Base-by-base conservation (phyloP, 2,329 filamentous ascomycete species). In the Venturia carpophila region DNA sequence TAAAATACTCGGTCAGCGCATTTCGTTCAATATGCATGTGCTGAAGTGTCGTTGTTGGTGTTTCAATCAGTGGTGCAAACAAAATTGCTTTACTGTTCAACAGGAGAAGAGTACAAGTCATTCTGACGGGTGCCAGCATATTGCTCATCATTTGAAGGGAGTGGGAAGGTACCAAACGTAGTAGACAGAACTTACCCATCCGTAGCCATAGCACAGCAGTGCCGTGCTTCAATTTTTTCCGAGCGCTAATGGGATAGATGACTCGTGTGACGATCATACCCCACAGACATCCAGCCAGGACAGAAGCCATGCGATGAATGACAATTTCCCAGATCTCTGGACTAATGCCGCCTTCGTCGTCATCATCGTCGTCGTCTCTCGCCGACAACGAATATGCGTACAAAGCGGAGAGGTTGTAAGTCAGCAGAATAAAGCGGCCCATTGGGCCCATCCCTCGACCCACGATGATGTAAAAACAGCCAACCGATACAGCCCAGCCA, bases 351-450 rank as follows among this genome's bases (percentile, higher is more conserved):
- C 92, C 92, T 75, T 97, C 92, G 69, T 96, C 92, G 66, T 86
- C 81, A 58, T 95, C 91, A 66, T 95, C 87, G 60, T 92, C 87
- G 5, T 89, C 85, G 60, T 96, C 91, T 67, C 84, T 84, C 68
- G 91, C 87, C 0, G 89, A 88, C 11, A 97, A 82, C 64, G 90
- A 94, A 77, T 97, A 99, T 11, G 92, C 91, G 74, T 99, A 99
- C 2, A 99, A 82, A 9, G 91, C 91, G 21, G 91, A 93, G 55
- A 99, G 87, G 72, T 99, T 99, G 80, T 97, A 99, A 0, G 93
- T 96, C 58, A 99, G 83, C 72, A 97, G 84, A 68, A 95, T 94
- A 73, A 97, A 97, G 63, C 94, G 87, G 52, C 92, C 93, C 76
- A 97, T 88, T 0, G 93, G 92, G 0, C 90, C 92, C 74, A 93